phyloP scores from a whole-genome alignment of 768 basidiomycete genomes.

The Dictyophora rubrovolvata region DNA sequence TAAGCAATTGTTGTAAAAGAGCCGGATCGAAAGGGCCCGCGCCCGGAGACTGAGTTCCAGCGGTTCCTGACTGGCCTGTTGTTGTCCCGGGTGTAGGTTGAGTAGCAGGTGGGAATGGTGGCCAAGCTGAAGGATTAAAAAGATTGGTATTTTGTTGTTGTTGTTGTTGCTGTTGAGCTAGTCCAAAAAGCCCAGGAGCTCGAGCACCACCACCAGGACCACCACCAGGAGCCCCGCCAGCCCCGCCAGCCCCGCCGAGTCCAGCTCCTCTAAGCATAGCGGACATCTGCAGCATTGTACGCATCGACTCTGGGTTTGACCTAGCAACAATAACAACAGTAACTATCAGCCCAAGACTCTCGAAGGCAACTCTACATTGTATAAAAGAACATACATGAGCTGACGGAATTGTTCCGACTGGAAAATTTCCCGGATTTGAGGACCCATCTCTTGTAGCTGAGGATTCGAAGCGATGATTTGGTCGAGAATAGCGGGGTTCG shows the following conservation, averaged over 20 bases:
- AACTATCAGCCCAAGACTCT: constrained; percentile 3
- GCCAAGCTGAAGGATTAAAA: constrained; percentile 23
- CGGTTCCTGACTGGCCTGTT: constrained; percentile 11
- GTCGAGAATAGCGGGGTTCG: constrained; percentile 82
- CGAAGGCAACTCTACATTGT: neutral
- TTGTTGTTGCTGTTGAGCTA: constrained; percentile 15
- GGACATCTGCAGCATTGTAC: constrained; percentile 70
- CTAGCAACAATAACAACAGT: constrained; percentile 21
- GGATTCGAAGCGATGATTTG: constrained; percentile 77
- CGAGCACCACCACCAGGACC: constrained; percentile 15
- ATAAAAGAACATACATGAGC: constrained; percentile 49
- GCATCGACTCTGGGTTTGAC: constrained; percentile 69
- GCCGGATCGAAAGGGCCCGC: constrained; percentile 30
- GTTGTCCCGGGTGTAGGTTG: constrained; percentile 16
- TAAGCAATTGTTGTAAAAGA: constrained; percentile 32
- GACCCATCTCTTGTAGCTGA: constrained; percentile 62
- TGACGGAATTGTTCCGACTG: constrained; percentile 65
- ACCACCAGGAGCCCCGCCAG: too few species aligned
- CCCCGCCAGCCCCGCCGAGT: constrained; percentile 26
- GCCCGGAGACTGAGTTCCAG: constrained; percentile 7
- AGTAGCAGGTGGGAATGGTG: constrained; percentile 16
- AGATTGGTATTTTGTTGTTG: constrained; percentile 46
- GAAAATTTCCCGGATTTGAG: constrained; percentile 71
- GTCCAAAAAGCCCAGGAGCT: constrained; percentile 15
- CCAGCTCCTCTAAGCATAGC: constrained; percentile 31